Percentiles rank a stretch among this genome's conserved stretches.
Evolutionary conservation across 768 basidiomycete genomes (phyloP).

Genomic region (Botryobasidium botryosum): DNA sequence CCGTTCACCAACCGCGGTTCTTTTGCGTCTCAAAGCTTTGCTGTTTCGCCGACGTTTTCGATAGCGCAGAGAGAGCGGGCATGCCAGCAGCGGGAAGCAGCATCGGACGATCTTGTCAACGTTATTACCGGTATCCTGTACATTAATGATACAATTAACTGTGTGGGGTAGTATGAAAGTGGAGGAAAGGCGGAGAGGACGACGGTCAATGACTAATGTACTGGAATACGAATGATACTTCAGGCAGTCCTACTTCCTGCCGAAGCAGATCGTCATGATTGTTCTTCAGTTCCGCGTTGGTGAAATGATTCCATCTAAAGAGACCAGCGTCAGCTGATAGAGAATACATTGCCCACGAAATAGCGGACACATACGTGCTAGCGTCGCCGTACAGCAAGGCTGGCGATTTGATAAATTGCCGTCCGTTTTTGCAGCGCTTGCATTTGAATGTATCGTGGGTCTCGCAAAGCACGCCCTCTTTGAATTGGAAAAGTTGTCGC

Average conservation of each 20-base stretch:
- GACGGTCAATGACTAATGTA: slow-evolving; percentile 64
- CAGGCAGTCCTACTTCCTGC: slow-evolving; percentile 66
- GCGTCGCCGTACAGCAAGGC: slow-evolving; percentile 91
- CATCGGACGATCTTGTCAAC: no score
- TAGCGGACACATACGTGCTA: slow-evolving; percentile 59
- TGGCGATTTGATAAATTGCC: slow-evolving; percentile 63
- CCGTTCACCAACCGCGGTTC: no score
- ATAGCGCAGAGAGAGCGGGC: no score
- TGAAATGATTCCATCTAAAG: slow-evolving; percentile 91
- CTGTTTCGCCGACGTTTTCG: no score
- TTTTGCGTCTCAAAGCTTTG: no score
- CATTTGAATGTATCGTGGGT: slow-evolving; percentile 99
- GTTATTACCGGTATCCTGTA: no score
- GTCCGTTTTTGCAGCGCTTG: slow-evolving; percentile 75
- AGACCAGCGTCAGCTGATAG: not conserved
- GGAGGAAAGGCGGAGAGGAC: not conserved
- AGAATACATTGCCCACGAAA: not conserved
- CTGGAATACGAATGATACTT: slow-evolving; percentile 93
- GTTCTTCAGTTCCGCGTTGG: slow-evolving; percentile 68
- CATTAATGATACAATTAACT: not conserved
- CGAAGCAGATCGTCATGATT: slow-evolving; percentile 93
- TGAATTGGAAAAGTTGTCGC: slow-evolving; percentile 81
- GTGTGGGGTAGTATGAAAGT: not conserved
- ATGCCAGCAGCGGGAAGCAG: no score
- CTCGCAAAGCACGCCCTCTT: slow-evolving; percentile 71